Evolutionary conservation across 805 yeast genomes (phyloP), one percentile per base, ranked within the genome.

Genomic region (Pichia heedii): DNA sequence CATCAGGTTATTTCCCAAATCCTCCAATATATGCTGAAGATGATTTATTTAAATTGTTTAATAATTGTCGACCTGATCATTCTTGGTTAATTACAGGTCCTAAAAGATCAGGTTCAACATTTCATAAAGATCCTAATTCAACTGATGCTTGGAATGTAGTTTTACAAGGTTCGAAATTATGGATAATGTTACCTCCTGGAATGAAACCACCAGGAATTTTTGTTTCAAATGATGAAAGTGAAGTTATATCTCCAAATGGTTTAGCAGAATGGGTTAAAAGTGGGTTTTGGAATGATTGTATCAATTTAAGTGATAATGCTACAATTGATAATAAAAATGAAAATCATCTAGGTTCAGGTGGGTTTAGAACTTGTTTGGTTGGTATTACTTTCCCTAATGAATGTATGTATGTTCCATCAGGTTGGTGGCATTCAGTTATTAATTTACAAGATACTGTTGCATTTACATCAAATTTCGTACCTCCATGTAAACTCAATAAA

Each of bases 391-490:
- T 76, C 50, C 82, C 87, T 0, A 90, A 89, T 6, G 94, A 89
- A 57, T 81, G 87, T 47, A 74, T 87, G 71, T 77, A 83, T 58
- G 97, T 88, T 8, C 97, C 97, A 3, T 73, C 88, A n/a, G 94
- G 95, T 1, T 88, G 97, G 97, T 88, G 97, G 97, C 97, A 88
- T 67, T 68, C 79, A 38, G 97, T 89, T 26, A 84, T 88, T n/a
- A 88, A 88, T 54, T 55, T 88, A 12, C 84, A 81, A 45, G 87
- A 82, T 56, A 69, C 79, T n/a, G 79, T 88, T 18, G 97, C 96
- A 0, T 63, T 88, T 54, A 88, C 97, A 0, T 94, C 86, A 50
- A 88, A 88, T 60, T 88, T 89, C 61, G 89, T 86, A 11, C 94
- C 96, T 0, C 57, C 58, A 34, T 70, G 76, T 36, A 76, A 77